phyloP scores from a whole-genome alignment of 208 protist genomes.

The Leishmania gerbilli region DNA sequence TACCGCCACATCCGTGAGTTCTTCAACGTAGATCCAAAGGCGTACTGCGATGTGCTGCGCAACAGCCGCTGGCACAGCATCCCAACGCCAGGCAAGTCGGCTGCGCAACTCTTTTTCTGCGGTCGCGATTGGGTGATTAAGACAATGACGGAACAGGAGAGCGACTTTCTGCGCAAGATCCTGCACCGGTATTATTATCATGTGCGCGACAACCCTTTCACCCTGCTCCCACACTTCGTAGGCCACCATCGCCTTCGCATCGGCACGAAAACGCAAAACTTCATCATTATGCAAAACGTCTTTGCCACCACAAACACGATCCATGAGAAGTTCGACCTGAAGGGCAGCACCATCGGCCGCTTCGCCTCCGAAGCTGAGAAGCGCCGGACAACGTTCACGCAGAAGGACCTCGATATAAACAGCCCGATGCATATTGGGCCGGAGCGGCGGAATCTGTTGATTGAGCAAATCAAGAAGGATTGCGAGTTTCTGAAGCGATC shows the following conservation, averaged over 20 bases:
- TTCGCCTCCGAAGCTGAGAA: constrained; percentile 83
- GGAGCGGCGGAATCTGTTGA: constrained; percentile 65
- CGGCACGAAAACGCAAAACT: constrained; percentile 65
- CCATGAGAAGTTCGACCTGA: constrained; percentile 94
- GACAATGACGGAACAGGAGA: constrained; percentile 91
- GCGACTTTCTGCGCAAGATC: constrained; percentile 85
- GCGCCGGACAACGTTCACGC: constrained; percentile 82
- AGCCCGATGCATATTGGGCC: constrained; percentile 72
- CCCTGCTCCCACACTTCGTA: constrained; percentile 91
- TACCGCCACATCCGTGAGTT: constrained; percentile 91
- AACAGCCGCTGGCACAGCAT: constrained; percentile 87
- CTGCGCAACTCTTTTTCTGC: constrained; percentile 92
- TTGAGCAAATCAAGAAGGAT: constrained; percentile 89
- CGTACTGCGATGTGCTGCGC: constrained; percentile 76
- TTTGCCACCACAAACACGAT: constrained; percentile 92
- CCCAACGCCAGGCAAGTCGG: constrained; percentile 89
- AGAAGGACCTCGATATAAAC: constrained; percentile 93
- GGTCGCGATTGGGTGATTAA: constrained; percentile 93
- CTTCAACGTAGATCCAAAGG: constrained; percentile 71
- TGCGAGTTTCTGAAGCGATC: constrained; percentile 85
- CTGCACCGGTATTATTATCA: constrained; percentile 93
- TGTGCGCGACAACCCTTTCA: constrained; percentile 88
- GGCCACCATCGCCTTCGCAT: constrained; percentile 84
- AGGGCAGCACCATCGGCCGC: constrained; percentile 92
- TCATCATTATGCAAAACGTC: constrained; percentile 96